phyloP scores from a whole-genome alignment of 2,329 filamentous ascomycete species.

The Aspergillus aculeatus region DNA sequence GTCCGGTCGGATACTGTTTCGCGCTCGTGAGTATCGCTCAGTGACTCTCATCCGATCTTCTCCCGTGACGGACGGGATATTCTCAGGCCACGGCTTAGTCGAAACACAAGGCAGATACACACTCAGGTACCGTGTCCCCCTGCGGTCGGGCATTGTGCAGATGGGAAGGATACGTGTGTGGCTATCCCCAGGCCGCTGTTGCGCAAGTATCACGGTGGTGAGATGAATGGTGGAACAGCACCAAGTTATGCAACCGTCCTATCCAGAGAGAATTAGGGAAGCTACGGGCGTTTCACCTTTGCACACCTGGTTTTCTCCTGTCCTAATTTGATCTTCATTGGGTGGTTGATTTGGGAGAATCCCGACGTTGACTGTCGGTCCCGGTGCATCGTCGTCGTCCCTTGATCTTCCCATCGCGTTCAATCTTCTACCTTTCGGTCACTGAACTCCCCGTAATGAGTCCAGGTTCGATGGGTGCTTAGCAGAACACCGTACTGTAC shows the following conservation, averaged over 20 bases:
- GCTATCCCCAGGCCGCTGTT: background rate
- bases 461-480: background rate
- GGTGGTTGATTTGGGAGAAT: background rate
- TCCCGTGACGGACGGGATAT: background rate
- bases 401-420: background rate
- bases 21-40: no score
- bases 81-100: background rate
- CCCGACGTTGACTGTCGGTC: background rate
- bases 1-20: background rate
- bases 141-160: background rate
- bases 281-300: background rate
- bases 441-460: background rate
- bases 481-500: no score
- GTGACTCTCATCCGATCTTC: no score
- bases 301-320: background rate
- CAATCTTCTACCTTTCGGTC: background rate
- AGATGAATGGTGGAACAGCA: background rate
- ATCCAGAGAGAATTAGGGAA: background rate
- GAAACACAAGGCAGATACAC: background rate
- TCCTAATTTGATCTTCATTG: background rate
- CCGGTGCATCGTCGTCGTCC: background rate
- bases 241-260: background rate
- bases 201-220: background rate
- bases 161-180: background rate
- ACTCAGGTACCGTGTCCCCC: background rate